Evolutionary conservation across 805 yeast species (phyloP), one percentile per base, ranked within the genome.

Genomic region (Saccharomycopsis sp.): DNA sequence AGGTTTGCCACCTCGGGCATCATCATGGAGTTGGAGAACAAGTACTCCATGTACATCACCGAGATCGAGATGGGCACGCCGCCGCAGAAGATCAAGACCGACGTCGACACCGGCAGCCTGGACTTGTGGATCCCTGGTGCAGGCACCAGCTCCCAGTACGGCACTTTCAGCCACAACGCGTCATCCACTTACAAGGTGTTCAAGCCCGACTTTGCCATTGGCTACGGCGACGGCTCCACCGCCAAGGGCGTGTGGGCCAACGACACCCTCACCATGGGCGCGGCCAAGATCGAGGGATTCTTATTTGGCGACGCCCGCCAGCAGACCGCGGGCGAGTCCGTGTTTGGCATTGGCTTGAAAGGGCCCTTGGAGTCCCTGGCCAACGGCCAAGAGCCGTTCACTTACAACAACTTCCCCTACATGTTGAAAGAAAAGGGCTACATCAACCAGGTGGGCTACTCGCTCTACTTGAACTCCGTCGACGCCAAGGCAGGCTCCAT

Each of bases 261-360:
- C 92, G 46, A 84, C 16, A 60, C 66, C 33, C 95, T 50, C 10
- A 34, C 18, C n/a, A n/a, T 50, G 20, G 52, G 47, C 16, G 48
- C 51, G 7, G 34, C 18, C n/a, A 32, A 26, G 9, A 33, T 45
- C 13, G 34, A 31, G 17, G 41, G 33, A 20, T 25, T 45, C 12
- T 31, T 30, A 18, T 41, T 45, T 30, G 48, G 45, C 26, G 40
- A 45, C 21, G 45, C 43, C 18, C 40, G 38, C 16, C 37, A 36
- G 3, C 43, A 34, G 30, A 53, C 43, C 13, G 39, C 37, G 21
- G 40, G 42, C n/a, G 32, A 42, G 33, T 87, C 92, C 42, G 88
- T 84, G 19, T 58, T 83, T 26, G 87, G 88, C 23, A 74, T 83
- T 48, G 89, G 92, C 7, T 64, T 80, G 39, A 61, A 72, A 3